Evolutionary conservation across 2,329 filamentous ascomycete genomes (phyloP).

Genomic region (Ascochyta rabiei): DNA sequence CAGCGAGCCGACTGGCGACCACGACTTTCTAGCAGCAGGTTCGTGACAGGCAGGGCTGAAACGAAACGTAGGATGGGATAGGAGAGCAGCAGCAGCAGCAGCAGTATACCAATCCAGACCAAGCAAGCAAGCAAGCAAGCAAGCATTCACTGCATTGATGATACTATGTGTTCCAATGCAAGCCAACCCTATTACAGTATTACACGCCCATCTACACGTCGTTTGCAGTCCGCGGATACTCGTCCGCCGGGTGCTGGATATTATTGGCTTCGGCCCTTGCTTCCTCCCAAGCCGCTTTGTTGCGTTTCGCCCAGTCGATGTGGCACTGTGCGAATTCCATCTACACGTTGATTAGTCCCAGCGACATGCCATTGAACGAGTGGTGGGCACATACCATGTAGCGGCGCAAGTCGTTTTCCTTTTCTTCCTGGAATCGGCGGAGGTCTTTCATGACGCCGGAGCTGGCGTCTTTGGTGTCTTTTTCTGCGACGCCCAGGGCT

Average conservation of each 20-base stretch:
- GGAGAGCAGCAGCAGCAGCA: not conserved
- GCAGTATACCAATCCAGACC: not conserved
- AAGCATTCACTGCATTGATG: not conserved
- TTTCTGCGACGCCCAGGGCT: constrained; percentile 83
- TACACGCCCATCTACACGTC: constrained; percentile 20
- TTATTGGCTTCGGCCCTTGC: constrained; percentile 85
- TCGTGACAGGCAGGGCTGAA: constrained; percentile 17
- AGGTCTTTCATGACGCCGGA: constrained; percentile 86
- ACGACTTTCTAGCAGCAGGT: constrained; percentile 76
- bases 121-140: not conserved
- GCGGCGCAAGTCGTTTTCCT: constrained; percentile 88
- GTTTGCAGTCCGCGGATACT: constrained; percentile 26
- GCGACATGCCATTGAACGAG: accelerated
- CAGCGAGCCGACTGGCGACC: constrained; percentile 88
- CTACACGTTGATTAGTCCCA: constrained; percentile 52
- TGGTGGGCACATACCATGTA: constrained; percentile 87
- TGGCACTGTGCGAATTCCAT: constrained; percentile 91
- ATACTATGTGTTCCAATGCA: not conserved
- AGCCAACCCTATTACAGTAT: not conserved
- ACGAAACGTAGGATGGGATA: not conserved
- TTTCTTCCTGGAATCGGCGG: constrained; percentile 90
- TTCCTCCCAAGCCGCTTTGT: constrained; percentile 90
- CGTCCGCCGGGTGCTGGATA: constrained; percentile 63
- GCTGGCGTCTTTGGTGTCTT: constrained; percentile 93
- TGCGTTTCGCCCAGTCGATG: constrained; percentile 92